Conservation (phyloP, 441 rosid genomes). For the Daphne laureola region DNA sequence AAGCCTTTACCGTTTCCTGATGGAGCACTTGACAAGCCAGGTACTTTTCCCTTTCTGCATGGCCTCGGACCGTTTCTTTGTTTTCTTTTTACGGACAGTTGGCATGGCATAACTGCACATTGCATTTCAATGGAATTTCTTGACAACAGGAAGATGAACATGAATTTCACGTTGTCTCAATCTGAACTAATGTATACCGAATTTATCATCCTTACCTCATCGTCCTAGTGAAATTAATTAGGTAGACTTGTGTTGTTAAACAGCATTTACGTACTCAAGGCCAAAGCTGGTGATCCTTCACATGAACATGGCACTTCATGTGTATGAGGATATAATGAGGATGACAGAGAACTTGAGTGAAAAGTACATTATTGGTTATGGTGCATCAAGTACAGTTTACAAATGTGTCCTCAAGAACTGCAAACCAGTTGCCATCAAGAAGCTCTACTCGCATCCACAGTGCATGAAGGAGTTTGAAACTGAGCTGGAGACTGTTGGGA, state of each 20-base stretch:
- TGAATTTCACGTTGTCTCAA: neutral
- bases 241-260: slow-evolving; percentile 6
- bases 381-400: slow-evolving; percentile 94
- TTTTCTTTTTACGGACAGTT: too few relatives aligned
- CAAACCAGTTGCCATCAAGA: slow-evolving; percentile 91
- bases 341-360: slow-evolving; percentile 95
- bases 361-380: slow-evolving; percentile 79
- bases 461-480: slow-evolving; percentile 90
- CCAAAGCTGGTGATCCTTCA: slow-evolving; percentile 89
- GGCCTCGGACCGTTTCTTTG: too few relatives aligned
- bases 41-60: slow-evolving; percentile 23
- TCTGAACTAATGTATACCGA: too few relatives aligned
- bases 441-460: slow-evolving; percentile 82
- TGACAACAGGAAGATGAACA: neutral
- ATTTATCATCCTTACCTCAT: neutral
- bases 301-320: slow-evolving; percentile 98
- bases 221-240: slow-evolving; percentile 1
- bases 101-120: too few relatives aligned
- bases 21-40: slow-evolving; percentile 87
- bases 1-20: slow-evolving; percentile 50
- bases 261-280: slow-evolving; percentile 54
- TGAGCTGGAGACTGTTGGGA: slow-evolving; percentile 78
- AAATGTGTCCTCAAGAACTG: slow-evolving; percentile 92
- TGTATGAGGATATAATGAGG: slow-evolving; percentile 95
- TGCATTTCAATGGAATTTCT: neutral